Percentiles rank a stretch among this genome's conserved stretches.
Conservation (phyloP, 2,329 filamentous ascomycete species). For the Colletotrichum sp. region DNA sequence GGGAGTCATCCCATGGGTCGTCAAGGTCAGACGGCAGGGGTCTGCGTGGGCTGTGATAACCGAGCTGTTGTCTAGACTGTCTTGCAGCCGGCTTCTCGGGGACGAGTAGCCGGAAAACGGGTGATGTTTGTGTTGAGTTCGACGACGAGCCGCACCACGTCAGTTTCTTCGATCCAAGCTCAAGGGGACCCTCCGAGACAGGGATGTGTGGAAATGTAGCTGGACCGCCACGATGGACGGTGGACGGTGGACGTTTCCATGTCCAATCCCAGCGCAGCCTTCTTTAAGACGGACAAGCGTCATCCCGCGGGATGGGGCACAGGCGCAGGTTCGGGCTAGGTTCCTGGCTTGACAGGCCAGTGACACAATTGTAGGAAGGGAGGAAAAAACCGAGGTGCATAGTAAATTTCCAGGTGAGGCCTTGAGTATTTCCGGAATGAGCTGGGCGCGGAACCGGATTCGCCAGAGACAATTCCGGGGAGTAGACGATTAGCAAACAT, state of each 20-base stretch:
- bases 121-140: not conserved
- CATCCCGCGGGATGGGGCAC: conserved; percentile 5
- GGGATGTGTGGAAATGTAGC: not conserved
- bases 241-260: not conserved
- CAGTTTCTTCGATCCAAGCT: not conserved
- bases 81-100: not conserved
- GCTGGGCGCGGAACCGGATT: not conserved
- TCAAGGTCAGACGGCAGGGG: not conserved
- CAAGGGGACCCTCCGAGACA: not conserved
- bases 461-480: not conserved
- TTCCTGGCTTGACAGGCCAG: not conserved
- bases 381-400: conserved; percentile 15
- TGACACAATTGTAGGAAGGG: not conserved
- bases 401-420: not conserved
- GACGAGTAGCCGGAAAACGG: conserved; percentile 14
- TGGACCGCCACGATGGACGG: not conserved
- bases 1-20: not conserved
- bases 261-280: not conserved
- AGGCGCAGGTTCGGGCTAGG: not conserved
- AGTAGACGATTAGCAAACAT: not conserved
- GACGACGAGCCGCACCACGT: not conserved
- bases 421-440: not conserved
- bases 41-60: not conserved
- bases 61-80: not conserved
- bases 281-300: conserved; percentile 9